These are phyloP conservation scores for Phytophthora agathidicida DNA, from an alignment of 352 stramenopile species.

Conservation along the genomic window DNA sequence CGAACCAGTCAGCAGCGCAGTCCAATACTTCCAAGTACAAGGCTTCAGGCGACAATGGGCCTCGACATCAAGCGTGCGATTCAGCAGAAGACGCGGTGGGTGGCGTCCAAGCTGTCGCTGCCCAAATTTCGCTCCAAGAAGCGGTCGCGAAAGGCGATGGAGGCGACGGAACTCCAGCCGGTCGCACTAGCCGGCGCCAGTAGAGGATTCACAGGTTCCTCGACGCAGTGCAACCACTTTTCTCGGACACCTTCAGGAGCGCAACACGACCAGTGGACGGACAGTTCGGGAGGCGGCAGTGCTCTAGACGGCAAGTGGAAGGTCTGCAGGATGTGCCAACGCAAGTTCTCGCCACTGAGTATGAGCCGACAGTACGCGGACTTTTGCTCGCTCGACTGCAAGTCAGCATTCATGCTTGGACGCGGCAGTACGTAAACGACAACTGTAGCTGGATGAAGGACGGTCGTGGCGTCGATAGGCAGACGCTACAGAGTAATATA, in stretches of 20 bases:
- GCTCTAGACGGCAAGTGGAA: constrained; percentile 24
- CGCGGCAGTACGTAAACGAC: constrained; percentile 11
- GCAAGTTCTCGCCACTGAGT: constrained; percentile 37
- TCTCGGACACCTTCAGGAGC: constrained; percentile 25
- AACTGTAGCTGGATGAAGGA: not conserved
- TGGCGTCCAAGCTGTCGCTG: constrained; percentile 35
- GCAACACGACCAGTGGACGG: constrained; percentile 23
- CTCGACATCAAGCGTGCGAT: constrained; percentile 29
- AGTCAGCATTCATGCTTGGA: constrained; percentile 43
- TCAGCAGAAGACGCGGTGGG: constrained; percentile 36
- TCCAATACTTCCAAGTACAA: not conserved
- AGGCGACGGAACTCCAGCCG: constrained; percentile 33
- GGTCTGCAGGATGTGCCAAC: constrained; percentile 43
- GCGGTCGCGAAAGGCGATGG: constrained; percentile 24
- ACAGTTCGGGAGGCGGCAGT: constrained; percentile 19
- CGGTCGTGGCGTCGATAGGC: not conserved
- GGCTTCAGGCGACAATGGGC: constrained; percentile 19
- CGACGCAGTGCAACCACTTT: constrained; percentile 45
- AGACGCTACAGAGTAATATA: constrained; percentile 6
- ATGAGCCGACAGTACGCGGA: constrained; percentile 34
- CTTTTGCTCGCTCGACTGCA: constrained; percentile 55
- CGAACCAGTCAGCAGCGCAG: constrained; percentile 12
- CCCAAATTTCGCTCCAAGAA: constrained; percentile 24
- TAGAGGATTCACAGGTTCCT: constrained; percentile 39
- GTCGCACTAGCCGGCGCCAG: constrained; percentile 44